phyloP scores from a whole-genome alignment of 129 eudicot species.

The Escallonia herrerae region DNA sequence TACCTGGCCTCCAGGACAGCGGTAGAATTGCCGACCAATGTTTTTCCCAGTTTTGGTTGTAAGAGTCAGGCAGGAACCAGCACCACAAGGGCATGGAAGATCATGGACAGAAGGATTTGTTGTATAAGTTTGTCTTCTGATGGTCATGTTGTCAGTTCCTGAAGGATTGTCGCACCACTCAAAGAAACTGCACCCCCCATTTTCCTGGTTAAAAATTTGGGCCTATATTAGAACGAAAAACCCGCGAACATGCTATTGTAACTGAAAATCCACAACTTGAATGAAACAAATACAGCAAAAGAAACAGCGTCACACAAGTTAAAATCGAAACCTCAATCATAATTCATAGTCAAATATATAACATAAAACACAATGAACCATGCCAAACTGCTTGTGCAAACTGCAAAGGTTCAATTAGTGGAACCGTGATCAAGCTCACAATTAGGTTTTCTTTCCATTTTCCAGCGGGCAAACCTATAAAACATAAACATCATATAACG shows the following conservation, averaged over 20 bases:
- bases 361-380: background rate
- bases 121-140: background rate
- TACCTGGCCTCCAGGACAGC: constrained; percentile 22
- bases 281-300: background rate
- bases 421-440: too few species aligned
- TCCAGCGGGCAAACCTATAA: background rate
- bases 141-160: background rate
- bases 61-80: background rate
- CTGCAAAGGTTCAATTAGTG: background rate
- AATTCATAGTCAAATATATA: background rate
- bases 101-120: constrained; percentile 4
- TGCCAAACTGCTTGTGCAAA: background rate
- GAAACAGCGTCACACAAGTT: background rate
- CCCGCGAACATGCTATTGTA: background rate
- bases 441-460: too few species aligned
- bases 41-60: constrained; percentile 18
- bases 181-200: constrained; percentile 28
- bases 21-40: constrained; percentile 13
- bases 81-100: constrained; percentile 11
- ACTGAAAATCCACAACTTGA: background rate
- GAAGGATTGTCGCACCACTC: constrained; percentile 23
- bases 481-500: background rate
- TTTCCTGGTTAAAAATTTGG: constrained; percentile 15
- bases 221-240: background rate
- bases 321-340: background rate